phyloP scores from a whole-genome alignment of 2,329 filamentous ascomycete species.

The Alternaria ventricosa region DNA sequence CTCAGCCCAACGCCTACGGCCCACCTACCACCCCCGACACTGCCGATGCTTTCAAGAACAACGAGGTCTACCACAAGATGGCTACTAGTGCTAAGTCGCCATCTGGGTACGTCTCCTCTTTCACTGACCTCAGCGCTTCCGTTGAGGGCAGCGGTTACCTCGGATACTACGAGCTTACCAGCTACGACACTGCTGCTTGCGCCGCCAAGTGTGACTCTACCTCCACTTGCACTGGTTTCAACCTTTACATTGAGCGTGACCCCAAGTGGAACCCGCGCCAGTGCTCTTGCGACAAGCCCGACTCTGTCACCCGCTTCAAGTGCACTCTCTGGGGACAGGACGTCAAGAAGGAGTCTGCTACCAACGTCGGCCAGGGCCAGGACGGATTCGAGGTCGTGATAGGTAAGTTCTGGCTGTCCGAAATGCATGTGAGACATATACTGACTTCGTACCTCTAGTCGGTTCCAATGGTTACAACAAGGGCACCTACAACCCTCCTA shows the following conservation, averaged over 20 bases:
- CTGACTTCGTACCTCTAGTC: slow-evolving; percentile 8
- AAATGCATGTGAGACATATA: background rate
- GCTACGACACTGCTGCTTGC: slow-evolving; percentile 28
- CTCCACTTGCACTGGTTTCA: slow-evolving; percentile 32
- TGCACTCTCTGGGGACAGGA: slow-evolving; percentile 33
- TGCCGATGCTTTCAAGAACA: slow-evolving; percentile 30
- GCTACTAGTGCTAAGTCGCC: slow-evolving; percentile 31
- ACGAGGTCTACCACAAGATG: slow-evolving; percentile 27
- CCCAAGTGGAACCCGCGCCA: slow-evolving; percentile 31
- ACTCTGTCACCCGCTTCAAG: slow-evolving; percentile 31
- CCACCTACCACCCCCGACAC: slow-evolving; percentile 31
- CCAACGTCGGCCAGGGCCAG: slow-evolving; percentile 27
- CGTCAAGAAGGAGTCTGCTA: slow-evolving; percentile 25
- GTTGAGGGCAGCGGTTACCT: slow-evolving; percentile 28
- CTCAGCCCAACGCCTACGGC: slow-evolving; percentile 33
- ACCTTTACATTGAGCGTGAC: slow-evolving; percentile 36
- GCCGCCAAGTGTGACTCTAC: slow-evolving; percentile 25
- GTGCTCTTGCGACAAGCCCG: slow-evolving; percentile 30
- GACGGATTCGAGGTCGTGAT: slow-evolving; percentile 40
- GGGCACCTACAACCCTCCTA: slow-evolving; percentile 22
- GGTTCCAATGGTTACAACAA: slow-evolving; percentile 44
- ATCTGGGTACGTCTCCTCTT: slow-evolving; percentile 24
- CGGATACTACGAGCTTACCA: slow-evolving; percentile 31
- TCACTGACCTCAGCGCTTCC: slow-evolving; percentile 25
- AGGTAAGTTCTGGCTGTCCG: background rate